phyloP scores from a whole-genome alignment of 495 filamentous ascomycete species.

The Hypoxylon fragiforme region DNA sequence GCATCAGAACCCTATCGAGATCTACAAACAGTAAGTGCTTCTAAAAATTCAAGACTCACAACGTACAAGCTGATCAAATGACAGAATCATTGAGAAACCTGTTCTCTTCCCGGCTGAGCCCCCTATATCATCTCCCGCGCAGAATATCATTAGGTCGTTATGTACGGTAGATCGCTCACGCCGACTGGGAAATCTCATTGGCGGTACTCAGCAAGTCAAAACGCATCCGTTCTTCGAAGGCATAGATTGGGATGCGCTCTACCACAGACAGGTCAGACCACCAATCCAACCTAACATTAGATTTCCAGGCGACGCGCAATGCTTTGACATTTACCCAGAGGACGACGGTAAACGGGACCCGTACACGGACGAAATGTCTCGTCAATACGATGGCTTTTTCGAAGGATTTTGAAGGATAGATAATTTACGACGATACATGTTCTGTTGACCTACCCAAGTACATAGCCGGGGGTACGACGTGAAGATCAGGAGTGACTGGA shows the following conservation, averaged over 20 bases:
- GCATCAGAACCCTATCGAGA: conserved; percentile 93
- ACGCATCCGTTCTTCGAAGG: conserved; percentile 82
- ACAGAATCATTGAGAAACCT: conserved; percentile 73
- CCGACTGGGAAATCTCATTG: conserved; percentile 84
- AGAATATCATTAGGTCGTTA: conserved; percentile 80
- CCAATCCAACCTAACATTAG: conserved; percentile 85
- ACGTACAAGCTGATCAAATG: conserved; percentile 3
- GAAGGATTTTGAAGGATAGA: conserved; percentile 66
- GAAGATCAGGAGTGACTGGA: not conserved
- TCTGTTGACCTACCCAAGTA: conserved; percentile 4
- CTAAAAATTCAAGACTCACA: not conserved
- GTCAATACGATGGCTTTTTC: conserved; percentile 77
- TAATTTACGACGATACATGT: not conserved
- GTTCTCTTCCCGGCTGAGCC: conserved; percentile 67
- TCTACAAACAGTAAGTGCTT: conserved; percentile 77
- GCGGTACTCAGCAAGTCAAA: conserved; percentile 81
- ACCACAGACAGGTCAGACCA: conserved; percentile 67
- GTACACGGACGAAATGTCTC: conserved; percentile 74
- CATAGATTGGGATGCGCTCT: conserved; percentile 85
- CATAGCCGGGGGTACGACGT: not conserved
- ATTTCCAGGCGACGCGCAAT: conserved; percentile 80
- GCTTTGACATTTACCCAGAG: conserved; percentile 84
- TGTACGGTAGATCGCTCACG: conserved; percentile 89
- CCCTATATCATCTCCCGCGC: conserved; percentile 70
- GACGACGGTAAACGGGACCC: conserved; percentile 55